Percentiles rank a stretch among this genome's conserved stretches.
phyloP scores from a whole-genome alignment of 352 stramenopile genomes.

The Globisporangium paddicum region DNA sequence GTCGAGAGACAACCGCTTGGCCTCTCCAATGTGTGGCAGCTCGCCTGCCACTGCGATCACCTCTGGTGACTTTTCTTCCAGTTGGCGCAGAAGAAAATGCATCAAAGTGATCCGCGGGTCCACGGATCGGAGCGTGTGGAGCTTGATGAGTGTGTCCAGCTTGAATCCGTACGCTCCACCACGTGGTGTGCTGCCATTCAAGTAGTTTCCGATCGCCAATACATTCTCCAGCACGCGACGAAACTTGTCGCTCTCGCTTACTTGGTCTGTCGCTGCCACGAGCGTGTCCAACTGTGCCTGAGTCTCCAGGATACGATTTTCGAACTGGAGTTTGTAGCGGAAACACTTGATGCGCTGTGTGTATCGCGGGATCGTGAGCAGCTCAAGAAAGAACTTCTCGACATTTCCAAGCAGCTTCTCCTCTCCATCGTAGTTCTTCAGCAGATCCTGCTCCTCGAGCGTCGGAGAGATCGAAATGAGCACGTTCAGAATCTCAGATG shows the following conservation, averaged over 20 bases:
- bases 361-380: conserved; percentile 83
- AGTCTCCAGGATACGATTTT: conserved; percentile 77
- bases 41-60: conserved; percentile 77
- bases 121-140: conserved; percentile 82
- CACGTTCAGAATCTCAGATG: conserved; percentile 82
- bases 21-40: conserved; percentile 71
- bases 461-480: conserved; percentile 87
- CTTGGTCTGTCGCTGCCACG: conserved; percentile 76
- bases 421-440: conserved; percentile 91
- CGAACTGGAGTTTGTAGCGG: conserved; percentile 83
- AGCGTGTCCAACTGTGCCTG: conserved; percentile 81
- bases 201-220: conserved; percentile 90
- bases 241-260: conserved; percentile 77
- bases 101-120: conserved; percentile 79
- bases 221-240: conserved; percentile 77
- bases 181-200: conserved; percentile 87
- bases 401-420: conserved; percentile 80
- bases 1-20: conserved; percentile 77
- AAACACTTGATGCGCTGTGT: conserved; percentile 88
- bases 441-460: conserved; percentile 85
- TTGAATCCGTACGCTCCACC: conserved; percentile 91
- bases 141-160: conserved; percentile 86
- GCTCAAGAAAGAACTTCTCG: conserved; percentile 86
- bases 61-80: conserved; percentile 74
- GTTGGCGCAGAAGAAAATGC: conserved; percentile 72